Evolutionary conservation across 2,329 filamentous ascomycete species (phyloP).

Genomic region (Aquanectria penicillioides): DNA sequence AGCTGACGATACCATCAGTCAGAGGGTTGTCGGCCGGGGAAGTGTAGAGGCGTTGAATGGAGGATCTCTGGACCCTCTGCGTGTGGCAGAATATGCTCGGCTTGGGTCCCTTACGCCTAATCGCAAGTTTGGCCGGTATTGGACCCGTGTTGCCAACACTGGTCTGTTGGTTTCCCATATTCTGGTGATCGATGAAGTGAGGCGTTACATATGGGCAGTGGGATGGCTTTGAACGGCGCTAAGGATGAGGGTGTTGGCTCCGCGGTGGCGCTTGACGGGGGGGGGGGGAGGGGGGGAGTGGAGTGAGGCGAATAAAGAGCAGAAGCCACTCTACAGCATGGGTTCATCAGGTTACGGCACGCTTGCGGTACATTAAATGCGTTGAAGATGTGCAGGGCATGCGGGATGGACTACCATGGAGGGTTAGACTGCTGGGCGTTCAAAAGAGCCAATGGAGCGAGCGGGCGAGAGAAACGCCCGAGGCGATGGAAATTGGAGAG

Average conservation of each 20-base stretch:
- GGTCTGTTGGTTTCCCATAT: no score
- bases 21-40: no score
- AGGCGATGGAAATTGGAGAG: background rate
- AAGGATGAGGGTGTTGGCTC: constrained; percentile 4
- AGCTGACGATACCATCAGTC: no score
- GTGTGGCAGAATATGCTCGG: no score
- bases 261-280: constrained; percentile 5
- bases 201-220: background rate
- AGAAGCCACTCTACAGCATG: constrained; percentile 3
- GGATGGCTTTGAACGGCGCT: background rate
- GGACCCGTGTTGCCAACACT: no score
- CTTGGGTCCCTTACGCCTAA: no score
- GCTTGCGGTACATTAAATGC: background rate
- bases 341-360: no score
- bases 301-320: background rate
- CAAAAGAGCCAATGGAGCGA: background rate
- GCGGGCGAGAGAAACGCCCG: background rate
- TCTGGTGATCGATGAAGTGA: background rate
- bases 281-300: constrained; percentile 1
- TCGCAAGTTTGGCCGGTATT: no score
- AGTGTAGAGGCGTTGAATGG: no score
- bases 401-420: constrained; percentile 3
- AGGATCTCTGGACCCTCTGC: no score
- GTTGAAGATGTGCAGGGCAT: background rate
- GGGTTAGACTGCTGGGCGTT: background rate